Evolutionary conservation across 164 flowering plant genomes (phyloP).

Genomic region (Annona squamosa): DNA sequence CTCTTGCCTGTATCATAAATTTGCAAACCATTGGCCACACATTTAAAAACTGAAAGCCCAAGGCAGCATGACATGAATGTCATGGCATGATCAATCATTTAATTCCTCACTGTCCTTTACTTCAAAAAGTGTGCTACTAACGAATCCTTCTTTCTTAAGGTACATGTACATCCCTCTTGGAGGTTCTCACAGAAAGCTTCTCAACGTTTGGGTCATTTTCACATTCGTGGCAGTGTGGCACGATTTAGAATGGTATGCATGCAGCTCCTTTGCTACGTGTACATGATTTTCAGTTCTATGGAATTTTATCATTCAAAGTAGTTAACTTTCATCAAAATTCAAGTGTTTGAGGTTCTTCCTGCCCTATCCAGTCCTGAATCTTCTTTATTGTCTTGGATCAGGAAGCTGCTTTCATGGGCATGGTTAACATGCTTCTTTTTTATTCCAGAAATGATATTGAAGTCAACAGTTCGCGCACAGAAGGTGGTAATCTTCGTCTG

Average conservation of each 20-base stretch:
- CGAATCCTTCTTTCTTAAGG: conserved; percentile 29
- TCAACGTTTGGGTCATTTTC: conserved; percentile 90
- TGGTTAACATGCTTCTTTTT: conserved; percentile 96
- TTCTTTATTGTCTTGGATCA: conserved; percentile 17
- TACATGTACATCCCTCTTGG: conserved; percentile 97
- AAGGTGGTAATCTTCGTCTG: conserved; percentile 34
- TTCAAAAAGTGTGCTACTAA: neutral
- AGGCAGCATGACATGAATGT: neutral
- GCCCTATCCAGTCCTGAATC: conserved; percentile 1
- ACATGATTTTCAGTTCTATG: neutral
- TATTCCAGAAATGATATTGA: conserved; percentile 72
- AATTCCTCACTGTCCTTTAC: neutral
- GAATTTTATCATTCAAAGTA: neutral
- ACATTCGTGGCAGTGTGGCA: conserved; percentile 99
- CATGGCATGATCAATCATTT: neutral
- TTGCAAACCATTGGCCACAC: neutral
- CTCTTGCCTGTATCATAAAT: neutral
- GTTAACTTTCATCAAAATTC: neutral
- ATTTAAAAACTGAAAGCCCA: neutral
- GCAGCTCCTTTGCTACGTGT: neutral
- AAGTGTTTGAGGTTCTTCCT: neutral
- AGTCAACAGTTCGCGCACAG: conserved; percentile 56
- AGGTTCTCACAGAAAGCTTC: conserved; percentile 72
- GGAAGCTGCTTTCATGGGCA: conserved; percentile 99
- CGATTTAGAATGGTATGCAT: conserved; percentile 83